phyloP scores from a whole-genome alignment of 2,329 filamentous ascomycete species.

The Penicillium sp. region DNA sequence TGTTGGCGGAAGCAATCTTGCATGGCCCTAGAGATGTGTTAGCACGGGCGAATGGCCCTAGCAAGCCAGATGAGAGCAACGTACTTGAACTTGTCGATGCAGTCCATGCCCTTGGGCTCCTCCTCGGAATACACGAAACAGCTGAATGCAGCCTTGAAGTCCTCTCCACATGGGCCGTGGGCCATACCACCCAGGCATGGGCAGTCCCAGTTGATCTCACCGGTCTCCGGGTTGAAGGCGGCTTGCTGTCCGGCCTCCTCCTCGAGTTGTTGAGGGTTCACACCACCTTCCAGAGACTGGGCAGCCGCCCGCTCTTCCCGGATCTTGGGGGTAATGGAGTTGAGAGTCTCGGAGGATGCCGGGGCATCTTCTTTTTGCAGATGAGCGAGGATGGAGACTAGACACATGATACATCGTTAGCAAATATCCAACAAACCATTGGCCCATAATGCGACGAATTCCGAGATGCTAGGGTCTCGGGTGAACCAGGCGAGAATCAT shows the following conservation, averaged over 20 bases:
- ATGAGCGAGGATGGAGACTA: conserved; percentile 35
- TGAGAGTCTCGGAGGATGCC: conserved; percentile 61
- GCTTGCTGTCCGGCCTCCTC: conserved; percentile 83
- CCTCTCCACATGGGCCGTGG: conserved; percentile 87
- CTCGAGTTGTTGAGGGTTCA: conserved; percentile 56
- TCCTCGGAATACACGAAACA: conserved; percentile 96
- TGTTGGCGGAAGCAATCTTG: conserved; percentile 94
- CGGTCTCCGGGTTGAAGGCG: conserved; percentile 96
- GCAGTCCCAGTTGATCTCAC: conserved; percentile 99
- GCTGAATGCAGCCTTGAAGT: conserved; percentile 95
- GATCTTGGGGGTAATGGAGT: conserved; percentile 63
- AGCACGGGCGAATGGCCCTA: conserved; percentile 11
- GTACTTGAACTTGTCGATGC: conserved; percentile 96
- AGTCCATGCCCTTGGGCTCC: conserved; percentile 97
- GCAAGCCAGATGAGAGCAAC: conserved; percentile 36
- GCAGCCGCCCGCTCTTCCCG: conserved; percentile 29
- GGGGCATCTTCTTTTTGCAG: conserved; percentile 33
- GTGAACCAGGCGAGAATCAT: background rate
- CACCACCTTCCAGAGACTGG: background rate
- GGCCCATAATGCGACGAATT: conserved; percentile 1
- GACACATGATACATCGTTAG: conserved; percentile 8
- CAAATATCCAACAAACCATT: conserved; percentile 3
- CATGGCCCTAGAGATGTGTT: conserved; percentile 69
- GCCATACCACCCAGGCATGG: conserved; percentile 98
- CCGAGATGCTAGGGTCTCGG: conserved; percentile 8